A percentile compares a stretch with the other conserved stretches of the same genome.
Conservation (phyloP, 2,329 filamentous ascomycete species). For the Tolypocladium inflatum region DNA sequence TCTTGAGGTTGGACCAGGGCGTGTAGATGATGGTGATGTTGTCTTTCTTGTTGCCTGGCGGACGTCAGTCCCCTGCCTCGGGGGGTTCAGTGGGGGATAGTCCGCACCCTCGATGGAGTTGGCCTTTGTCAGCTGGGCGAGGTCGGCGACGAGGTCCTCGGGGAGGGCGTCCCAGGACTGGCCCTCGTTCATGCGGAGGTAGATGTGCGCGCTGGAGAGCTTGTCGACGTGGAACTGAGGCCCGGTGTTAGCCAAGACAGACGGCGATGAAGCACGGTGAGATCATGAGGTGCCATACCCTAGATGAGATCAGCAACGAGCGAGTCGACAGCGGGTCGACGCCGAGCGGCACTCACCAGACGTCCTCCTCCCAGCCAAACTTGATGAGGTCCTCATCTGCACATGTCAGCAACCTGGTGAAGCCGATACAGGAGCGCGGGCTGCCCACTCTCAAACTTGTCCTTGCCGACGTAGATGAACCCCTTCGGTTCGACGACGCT, state of each 20-base stretch:
- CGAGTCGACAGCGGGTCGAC: no score
- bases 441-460: constrained; percentile 90
- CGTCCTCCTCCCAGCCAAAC: constrained; percentile 87
- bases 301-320: constrained; percentile 7
- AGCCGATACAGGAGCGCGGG: neutral
- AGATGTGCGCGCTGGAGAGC: constrained; percentile 91
- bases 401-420: constrained; percentile 3
- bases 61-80: neutral
- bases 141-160: constrained; percentile 66
- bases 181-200: constrained; percentile 72
- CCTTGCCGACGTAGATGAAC: constrained; percentile 93
- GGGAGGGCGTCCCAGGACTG: constrained; percentile 80
- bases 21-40: constrained; percentile 97
- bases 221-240: constrained; percentile 92
- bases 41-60: constrained; percentile 89
- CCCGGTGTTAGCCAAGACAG: neutral
- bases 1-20: constrained; percentile 92
- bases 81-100: no score
- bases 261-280: neutral
- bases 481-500: constrained; percentile 72
- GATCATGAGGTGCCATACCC: constrained; percentile 11
- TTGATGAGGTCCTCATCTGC: constrained; percentile 94
- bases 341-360: constrained; percentile 58
- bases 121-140: constrained; percentile 95
- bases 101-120: constrained; percentile 85